A percentile compares a stretch with the other conserved stretches of the same genome.
Evolutionary conservation across 2,329 filamentous ascomycete species (phyloP).

Genomic region (Arthrobotrys pseudoclavata): DNA sequence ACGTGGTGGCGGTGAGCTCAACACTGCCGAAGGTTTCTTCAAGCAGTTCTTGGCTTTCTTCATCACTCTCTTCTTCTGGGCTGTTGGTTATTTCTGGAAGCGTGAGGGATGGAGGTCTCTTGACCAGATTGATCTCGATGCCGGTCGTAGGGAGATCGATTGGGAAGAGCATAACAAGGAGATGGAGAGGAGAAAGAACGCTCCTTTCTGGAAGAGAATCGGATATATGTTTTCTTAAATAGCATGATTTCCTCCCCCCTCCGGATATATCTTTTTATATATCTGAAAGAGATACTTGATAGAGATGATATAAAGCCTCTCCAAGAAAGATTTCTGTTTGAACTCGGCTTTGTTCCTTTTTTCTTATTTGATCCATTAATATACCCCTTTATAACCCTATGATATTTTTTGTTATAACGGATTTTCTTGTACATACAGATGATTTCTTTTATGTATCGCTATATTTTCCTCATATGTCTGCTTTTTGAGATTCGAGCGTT

Average conservation of each 20-base stretch:
- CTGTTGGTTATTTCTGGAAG: slow-evolving; percentile 76
- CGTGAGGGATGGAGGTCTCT: slow-evolving; percentile 72
- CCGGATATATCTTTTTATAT: not conserved
- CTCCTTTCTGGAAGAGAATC: slow-evolving; percentile 43
- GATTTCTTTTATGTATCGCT: not conserved
- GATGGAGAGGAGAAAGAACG: slow-evolving; percentile 42
- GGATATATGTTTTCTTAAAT: slow-evolving; percentile 42
- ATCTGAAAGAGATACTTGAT: slow-evolving; percentile 5
- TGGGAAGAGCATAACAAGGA: slow-evolving; percentile 74
- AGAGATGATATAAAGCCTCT: slow-evolving; percentile 14
- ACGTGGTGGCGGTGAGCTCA: slow-evolving; percentile 43
- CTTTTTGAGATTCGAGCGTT: slow-evolving; percentile 14
- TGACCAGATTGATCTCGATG: slow-evolving; percentile 76
- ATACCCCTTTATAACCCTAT: slow-evolving; percentile 5
- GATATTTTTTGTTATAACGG: slow-evolving; percentile 17
- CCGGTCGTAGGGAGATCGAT: slow-evolving; percentile 73
- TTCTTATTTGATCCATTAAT: slow-evolving; percentile 7
- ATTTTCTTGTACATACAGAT: slow-evolving; percentile 31
- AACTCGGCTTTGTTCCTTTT: not conserved
- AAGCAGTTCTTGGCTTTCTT: slow-evolving; percentile 71
- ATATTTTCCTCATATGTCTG: not conserved
- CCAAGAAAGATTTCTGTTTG: slow-evolving; percentile 10
- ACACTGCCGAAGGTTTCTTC: slow-evolving; percentile 70
- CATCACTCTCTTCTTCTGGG: slow-evolving; percentile 72
- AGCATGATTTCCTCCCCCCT: not conserved